A percentile compares a stretch with the other conserved stretches of the same genome.
These are phyloP conservation scores for Silene latifolia DNA, from an alignment of 148 eudicot genomes.

Conservation along the genomic window DNA sequence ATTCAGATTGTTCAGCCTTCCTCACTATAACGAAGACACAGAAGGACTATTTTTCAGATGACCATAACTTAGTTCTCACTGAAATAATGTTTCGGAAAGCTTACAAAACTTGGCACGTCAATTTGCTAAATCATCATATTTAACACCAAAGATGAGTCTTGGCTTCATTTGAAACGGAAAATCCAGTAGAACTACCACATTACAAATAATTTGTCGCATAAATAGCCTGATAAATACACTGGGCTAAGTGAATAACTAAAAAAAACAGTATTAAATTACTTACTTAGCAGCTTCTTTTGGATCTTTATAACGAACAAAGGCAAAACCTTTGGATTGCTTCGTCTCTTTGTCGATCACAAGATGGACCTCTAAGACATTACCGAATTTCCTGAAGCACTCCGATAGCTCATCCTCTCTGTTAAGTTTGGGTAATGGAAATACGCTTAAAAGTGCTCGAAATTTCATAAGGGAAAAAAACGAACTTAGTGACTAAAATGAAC, in stretches of 20 bases:
- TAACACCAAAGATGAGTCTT: neutral
- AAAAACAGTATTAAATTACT: neutral
- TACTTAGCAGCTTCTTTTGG: conserved; percentile 88
- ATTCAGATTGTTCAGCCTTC: neutral
- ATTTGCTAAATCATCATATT: neutral
- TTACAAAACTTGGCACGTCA: neutral
- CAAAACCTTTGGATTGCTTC: conserved; percentile 79
- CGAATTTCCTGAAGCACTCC: conserved; percentile 62
- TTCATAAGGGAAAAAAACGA: neutral
- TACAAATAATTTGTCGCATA: neutral
- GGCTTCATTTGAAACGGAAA: neutral
- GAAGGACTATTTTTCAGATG: neutral
- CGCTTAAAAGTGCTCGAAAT: neutral
- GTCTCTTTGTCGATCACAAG: conserved; percentile 87
- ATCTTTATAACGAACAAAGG: conserved; percentile 52
- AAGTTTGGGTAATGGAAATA: conserved; percentile 5
- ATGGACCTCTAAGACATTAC: conserved; percentile 72
- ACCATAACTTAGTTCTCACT: neutral
- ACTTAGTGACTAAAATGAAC: neutral
- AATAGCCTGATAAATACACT: neutral
- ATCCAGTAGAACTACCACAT: no score
- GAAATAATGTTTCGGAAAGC: neutral
- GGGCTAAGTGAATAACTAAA: neutral
- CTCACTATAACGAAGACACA: no score
- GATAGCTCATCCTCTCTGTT: conserved; percentile 85